These are phyloP conservation scores for Plasmopara muralis DNA, from an alignment of 352 stramenopile species.

Conservation along the genomic window DNA sequence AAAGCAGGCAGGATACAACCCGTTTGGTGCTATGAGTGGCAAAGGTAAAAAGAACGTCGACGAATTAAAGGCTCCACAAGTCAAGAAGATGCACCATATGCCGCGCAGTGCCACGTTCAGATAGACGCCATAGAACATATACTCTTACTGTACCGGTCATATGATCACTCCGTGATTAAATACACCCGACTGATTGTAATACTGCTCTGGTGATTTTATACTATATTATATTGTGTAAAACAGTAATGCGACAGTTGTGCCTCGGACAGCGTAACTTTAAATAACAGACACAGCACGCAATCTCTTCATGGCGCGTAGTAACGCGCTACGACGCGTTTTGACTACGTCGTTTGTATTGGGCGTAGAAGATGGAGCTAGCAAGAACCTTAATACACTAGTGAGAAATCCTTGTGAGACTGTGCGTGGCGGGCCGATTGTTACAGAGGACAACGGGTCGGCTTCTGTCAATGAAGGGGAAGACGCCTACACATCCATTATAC, in stretches of 20 bases:
- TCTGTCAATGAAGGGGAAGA: constrained; percentile 14
- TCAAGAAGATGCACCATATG: constrained; percentile 82
- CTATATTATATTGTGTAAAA: no score
- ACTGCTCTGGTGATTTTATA: background rate
- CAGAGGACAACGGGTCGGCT: constrained; percentile 8
- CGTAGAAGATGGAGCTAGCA: constrained; percentile 8
- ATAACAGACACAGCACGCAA: constrained; percentile 14
- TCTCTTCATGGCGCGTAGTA: constrained; percentile 22
- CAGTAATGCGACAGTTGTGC: no score
- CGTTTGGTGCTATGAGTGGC: constrained; percentile 56
- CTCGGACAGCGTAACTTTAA: constrained; percentile 4
- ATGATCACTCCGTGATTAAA: constrained; percentile 6
- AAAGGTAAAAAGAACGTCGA: constrained; percentile 22
- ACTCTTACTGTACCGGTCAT: background rate
- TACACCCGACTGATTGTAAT: constrained; percentile 2
- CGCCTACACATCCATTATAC: constrained; percentile 2
- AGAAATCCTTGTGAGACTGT: constrained; percentile 1
- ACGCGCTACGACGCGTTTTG: constrained; percentile 18
- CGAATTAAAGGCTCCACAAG: constrained; percentile 29
- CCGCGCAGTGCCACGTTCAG: constrained; percentile 77
- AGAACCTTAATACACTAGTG: constrained; percentile 18
- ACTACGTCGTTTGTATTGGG: constrained; percentile 15
- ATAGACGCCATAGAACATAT: constrained; percentile 28
- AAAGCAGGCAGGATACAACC: constrained; percentile 61
- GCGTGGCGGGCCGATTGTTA: constrained; percentile 9